Evolutionary conservation across 1,284 basidiomycete species (phyloP), one percentile per base, ranked within the genome.

Genomic region (Lentinus polychrous): DNA sequence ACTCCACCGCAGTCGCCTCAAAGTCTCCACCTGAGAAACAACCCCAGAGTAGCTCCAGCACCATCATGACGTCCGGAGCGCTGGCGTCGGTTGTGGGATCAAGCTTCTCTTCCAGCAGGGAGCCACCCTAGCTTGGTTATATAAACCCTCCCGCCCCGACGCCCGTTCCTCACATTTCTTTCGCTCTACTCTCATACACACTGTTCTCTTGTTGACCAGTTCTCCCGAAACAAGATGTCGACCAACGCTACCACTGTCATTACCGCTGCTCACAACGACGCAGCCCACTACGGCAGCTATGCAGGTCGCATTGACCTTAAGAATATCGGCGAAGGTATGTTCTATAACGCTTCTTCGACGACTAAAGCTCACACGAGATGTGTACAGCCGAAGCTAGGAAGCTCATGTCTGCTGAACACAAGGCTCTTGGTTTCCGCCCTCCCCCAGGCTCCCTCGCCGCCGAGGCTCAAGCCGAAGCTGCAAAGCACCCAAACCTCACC

Each of bases 401-500:
- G 43, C 51, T 66, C 17, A 61, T 64, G 60, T 66, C 65, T 3
- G 58, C 58, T 36, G 64, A 67, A 49, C 65, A 66, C 53, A 62
- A 61, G 44, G 65, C 63, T 3, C 60, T 68, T 1, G 64, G 63
- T 1, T 66, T 65, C 56, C 61, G 63, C 11, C 64, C 65, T 10
- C 66, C 66, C n/a, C 55, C 60, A 0, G 62, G 61, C 34, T 66
- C 65, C 10, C 59, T 66, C 31, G 64, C 65, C 0, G 62, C 65
- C 0, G 59, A 61, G 43, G 65, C 65, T 11, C 63, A 63, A 42
- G 57, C 59, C 2, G 55, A 50, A 11, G 52, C 55, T 7, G 49
- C 55, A 1, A 53, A 52, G 18, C 55, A 57, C 40, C 49, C 48
- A 1, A 20, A 49, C 10, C 27, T 44, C n/a, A 22, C 22, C 31